Percentiles rank a stretch among this genome's conserved stretches.
Evolutionary conservation across 352 stramenopile species (phyloP).

Genomic region (Aphanomyces stellatus): DNA sequence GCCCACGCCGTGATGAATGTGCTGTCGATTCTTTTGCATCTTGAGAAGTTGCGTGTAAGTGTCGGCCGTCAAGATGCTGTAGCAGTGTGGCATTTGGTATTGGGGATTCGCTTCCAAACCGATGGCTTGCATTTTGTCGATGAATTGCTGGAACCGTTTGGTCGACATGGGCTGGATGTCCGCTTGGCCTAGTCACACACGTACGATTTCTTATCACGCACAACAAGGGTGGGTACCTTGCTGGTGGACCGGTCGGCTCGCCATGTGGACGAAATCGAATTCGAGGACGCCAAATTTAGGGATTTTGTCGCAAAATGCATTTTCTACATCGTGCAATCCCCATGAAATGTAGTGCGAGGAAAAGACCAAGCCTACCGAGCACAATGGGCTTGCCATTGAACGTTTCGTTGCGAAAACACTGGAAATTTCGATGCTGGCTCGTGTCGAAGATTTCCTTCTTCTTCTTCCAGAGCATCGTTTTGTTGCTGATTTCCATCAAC

Average conservation of each 20-base stretch:
- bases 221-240: background rate
- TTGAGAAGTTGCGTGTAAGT: constrained; percentile 88
- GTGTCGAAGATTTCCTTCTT: constrained; percentile 57
- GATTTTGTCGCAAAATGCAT: constrained; percentile 48
- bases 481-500: constrained; percentile 68
- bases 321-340: background rate
- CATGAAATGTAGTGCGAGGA: background rate
- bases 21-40: constrained; percentile 37
- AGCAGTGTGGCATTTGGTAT: constrained; percentile 3
- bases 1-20: constrained; percentile 1
- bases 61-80: constrained; percentile 66
- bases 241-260: constrained; percentile 1
- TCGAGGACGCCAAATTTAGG: constrained; percentile 64
- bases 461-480: constrained; percentile 61
- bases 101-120: constrained; percentile 2
- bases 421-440: constrained; percentile 60
- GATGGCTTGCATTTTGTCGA: constrained; percentile 26
- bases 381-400: constrained; percentile 53
- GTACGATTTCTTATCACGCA: background rate
- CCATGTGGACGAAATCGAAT: constrained; percentile 66
- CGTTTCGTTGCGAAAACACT: constrained; percentile 69
- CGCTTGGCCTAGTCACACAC: constrained; percentile 19
- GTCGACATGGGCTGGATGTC: constrained; percentile 34
- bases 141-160: constrained; percentile 58
- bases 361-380: constrained; percentile 27